phyloP scores from a whole-genome alignment of 495 filamentous ascomycete species.

The Neurospora hispaniola region DNA sequence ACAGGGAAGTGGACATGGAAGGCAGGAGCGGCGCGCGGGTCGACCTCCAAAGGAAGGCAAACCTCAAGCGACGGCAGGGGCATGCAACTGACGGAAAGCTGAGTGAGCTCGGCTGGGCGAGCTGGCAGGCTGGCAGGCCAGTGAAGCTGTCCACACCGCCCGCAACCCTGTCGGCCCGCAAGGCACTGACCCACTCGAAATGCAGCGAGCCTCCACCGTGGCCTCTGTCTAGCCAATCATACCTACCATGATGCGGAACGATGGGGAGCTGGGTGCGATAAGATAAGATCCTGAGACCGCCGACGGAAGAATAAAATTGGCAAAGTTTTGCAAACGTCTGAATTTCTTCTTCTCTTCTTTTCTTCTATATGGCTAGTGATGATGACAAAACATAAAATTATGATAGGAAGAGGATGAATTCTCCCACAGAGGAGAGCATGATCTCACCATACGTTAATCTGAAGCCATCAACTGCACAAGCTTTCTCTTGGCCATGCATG shows the following conservation, averaged over 20 bases:
- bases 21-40: not conserved
- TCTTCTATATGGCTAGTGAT: conserved; percentile 40
- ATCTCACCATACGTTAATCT: conserved; percentile 44
- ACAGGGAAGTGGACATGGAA: not conserved
- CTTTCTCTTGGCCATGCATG: not conserved
- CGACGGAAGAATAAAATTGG: not conserved
- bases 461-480: conserved; percentile 31
- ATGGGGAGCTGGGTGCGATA: not conserved
- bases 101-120: not conserved
- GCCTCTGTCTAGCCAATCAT: not conserved
- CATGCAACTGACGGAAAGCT: not conserved
- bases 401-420: conserved; percentile 53
- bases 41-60: not conserved
- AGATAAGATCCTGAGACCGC: not conserved
- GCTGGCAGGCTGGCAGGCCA: not conserved
- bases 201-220: not conserved
- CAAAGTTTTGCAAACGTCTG: conserved; percentile 1
- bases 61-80: not conserved
- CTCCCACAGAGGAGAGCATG: conserved; percentile 37
- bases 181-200: not conserved
- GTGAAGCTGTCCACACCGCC: not conserved
- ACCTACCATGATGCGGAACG: not conserved
- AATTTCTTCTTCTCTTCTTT: conserved; percentile 8
- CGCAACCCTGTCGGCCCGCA: not conserved
- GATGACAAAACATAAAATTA: conserved; percentile 37